phyloP scores from a whole-genome alignment of 2,329 filamentous ascomycete genomes.

The Xylaria sp. region DNA sequence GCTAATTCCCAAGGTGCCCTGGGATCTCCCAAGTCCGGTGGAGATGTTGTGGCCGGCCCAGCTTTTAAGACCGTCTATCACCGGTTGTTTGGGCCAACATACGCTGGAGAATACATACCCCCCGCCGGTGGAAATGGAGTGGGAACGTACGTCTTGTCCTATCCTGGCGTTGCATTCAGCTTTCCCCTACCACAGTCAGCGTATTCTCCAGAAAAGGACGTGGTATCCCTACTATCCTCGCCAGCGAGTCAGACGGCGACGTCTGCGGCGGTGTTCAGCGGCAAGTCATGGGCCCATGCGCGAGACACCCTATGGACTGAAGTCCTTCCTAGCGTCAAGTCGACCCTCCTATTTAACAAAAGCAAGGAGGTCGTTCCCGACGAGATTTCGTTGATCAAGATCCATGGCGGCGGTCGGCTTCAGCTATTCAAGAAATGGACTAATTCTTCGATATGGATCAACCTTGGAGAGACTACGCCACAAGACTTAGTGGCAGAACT shows the following conservation, averaged over 20 bases:
- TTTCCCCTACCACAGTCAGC: slow-evolving; percentile 76
- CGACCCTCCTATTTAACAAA: slow-evolving; percentile 68
- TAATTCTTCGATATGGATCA: slow-evolving; percentile 68
- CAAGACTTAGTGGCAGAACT: slow-evolving; percentile 91
- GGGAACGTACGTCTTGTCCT: slow-evolving; percentile 88
- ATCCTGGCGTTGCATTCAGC: slow-evolving; percentile 90
- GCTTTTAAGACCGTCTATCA: slow-evolving; percentile 91
- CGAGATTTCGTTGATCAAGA: slow-evolving; percentile 78
- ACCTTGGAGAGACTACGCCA: slow-evolving; percentile 82
- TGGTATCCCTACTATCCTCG: slow-evolving; percentile 82
- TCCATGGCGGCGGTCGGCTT: slow-evolving; percentile 77
- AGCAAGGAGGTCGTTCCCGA: slow-evolving; percentile 81
- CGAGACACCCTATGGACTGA: slow-evolving; percentile 77
- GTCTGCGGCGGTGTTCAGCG: slow-evolving; percentile 89
- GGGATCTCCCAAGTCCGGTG: slow-evolving; percentile 32
- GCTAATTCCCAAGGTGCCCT: slow-evolving; percentile 40
- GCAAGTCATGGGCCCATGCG: slow-evolving; percentile 86
- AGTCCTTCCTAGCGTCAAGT: slow-evolving; percentile 72
- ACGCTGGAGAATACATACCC: slow-evolving; percentile 87
- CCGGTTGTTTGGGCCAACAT: slow-evolving; percentile 88
- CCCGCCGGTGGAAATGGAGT: slow-evolving; percentile 55
- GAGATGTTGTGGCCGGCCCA: slow-evolving; percentile 58
- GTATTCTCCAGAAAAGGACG: slow-evolving; percentile 77
- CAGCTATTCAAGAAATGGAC: slow-evolving; percentile 76
- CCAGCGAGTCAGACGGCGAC: slow-evolving; percentile 74